These are phyloP conservation scores for Durusdinium trenchii DNA, from an alignment of 73 alveolate species.

Conservation along the genomic window DNA sequence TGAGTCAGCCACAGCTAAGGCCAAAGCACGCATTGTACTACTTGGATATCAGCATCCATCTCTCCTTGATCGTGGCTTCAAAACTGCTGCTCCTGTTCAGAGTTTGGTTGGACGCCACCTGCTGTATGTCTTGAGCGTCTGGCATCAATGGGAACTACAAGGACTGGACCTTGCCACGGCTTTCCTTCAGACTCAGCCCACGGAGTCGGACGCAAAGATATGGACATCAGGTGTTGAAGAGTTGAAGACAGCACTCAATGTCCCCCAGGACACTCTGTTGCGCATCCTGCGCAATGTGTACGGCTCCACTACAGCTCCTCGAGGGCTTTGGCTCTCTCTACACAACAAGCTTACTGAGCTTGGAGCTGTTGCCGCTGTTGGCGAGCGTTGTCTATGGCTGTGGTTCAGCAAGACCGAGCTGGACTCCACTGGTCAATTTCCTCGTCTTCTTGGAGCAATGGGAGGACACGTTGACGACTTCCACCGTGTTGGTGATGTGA, in stretches of 20 bases:
- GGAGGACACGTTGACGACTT: too few relatives aligned
- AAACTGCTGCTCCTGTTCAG: neutral
- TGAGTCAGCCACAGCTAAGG: neutral
- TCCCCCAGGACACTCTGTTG: too few relatives aligned
- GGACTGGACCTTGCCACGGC: too few relatives aligned
- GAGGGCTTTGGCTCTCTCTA: neutral
- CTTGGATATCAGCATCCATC: neutral
- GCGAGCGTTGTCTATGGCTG: neutral
- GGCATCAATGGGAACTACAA: neutral
- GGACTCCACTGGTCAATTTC: neutral
- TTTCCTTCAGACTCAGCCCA: too few relatives aligned
- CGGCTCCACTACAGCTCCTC: neutral
- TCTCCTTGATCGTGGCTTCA: neutral
- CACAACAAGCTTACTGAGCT: neutral
- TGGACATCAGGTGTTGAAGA: neutral
- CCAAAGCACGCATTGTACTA: too few relatives aligned
- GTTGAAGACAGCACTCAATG: neutral
- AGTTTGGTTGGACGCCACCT: neutral
- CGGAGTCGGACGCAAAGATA: neutral
- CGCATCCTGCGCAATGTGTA: too few relatives aligned
- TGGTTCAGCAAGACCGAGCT: neutral
- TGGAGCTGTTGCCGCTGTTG: neutral
- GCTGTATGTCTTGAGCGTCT: neutral
- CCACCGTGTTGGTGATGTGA: neutral
- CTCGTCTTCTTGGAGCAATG: neutral